Base-by-base conservation (phyloP, 129 eudicot genomes). In the Tanacetum coccineum region DNA sequence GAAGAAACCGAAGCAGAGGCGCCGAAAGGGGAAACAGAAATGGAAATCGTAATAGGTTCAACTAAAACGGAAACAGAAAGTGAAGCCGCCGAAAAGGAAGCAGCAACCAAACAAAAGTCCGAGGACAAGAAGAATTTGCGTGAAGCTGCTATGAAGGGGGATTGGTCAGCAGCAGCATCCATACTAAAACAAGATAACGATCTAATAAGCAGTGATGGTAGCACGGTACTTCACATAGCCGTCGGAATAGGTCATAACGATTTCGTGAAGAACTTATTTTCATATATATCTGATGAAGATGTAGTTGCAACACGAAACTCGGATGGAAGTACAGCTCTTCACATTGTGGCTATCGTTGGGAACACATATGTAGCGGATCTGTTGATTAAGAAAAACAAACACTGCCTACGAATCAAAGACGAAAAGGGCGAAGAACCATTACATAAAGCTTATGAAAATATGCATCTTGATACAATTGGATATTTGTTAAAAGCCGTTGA, bases 321-420 rank as follows among this genome's bases (percentile, higher is more conserved):
- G 9, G 22, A 66, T 9, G 59, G 46, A 48, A 48, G 54, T 25
- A 66, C 70, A 25, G 45, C 59, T 2, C 70, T 66, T 14, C 70
- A 66, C 12, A 2, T 66, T 25, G 70, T 59, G 6, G 70, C 70
- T 5, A 48, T 44, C 5, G 42, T 66, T 26, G 70, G 70, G 4
- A 25, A 66, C 46, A 28, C 7, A 26, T 17, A 66, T 13, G 70
- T 59, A 22, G 59, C 19, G 6, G 58, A 48, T 25, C 58, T 66
- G 13, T 48, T 66, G 22, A 45, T 25, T n/a, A n/a, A 66, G 14
- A 66, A 48, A 48, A 49, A 66, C 59, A 26, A 47, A 11, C 3
- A 1, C 2, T 14, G 49, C 7, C 28, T 66, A n/a, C 40, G 3
- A 3, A 48, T 22, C 22, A 0, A 1, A n/a, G 39, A 66, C 70